Conservation (phyloP, 2,329 filamentous ascomycete species). For the Bipolaris gigantea region DNA sequence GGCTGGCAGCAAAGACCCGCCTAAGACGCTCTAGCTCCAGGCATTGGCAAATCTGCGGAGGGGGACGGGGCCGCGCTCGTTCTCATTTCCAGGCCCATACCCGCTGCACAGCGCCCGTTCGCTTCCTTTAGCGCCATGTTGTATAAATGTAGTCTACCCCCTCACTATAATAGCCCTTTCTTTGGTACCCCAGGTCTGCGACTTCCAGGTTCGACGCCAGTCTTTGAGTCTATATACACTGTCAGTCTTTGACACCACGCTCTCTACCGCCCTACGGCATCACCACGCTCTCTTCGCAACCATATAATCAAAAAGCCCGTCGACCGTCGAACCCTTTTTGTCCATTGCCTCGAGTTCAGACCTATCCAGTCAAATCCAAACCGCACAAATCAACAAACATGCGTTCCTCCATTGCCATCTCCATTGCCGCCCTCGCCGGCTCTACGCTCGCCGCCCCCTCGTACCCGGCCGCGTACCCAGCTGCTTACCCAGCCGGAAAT, state of each 20-base stretch:
- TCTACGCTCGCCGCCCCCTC: conserved; percentile 32
- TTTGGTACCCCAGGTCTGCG: conserved; percentile 35
- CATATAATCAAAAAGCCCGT: conserved; percentile 16
- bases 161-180: conserved; percentile 14
- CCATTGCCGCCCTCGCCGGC: conserved; percentile 37
- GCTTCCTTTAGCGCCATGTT: conserved; percentile 14
- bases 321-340: conserved; percentile 24
- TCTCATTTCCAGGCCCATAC: conserved; percentile 28
- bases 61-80: conserved; percentile 24
- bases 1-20: conserved; percentile 19
- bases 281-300: conserved; percentile 25
- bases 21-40: conserved; percentile 23
- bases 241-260: conserved; percentile 38
- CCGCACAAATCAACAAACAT: conserved; percentile 30
- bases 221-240: conserved; percentile 29
- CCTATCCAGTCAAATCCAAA: conserved; percentile 8
- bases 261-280: conserved; percentile 38
- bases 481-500: background rate
- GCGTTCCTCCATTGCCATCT: conserved; percentile 29
- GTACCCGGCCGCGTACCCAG: background rate
- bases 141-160: conserved; percentile 34
- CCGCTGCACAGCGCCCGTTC: conserved; percentile 19
- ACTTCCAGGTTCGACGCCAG: conserved; percentile 40
- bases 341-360: conserved; percentile 16
- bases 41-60: conserved; percentile 31